Evolutionary conservation across 2,329 filamentous ascomycete species (phyloP).

Genomic region (Cladosporium velox): DNA sequence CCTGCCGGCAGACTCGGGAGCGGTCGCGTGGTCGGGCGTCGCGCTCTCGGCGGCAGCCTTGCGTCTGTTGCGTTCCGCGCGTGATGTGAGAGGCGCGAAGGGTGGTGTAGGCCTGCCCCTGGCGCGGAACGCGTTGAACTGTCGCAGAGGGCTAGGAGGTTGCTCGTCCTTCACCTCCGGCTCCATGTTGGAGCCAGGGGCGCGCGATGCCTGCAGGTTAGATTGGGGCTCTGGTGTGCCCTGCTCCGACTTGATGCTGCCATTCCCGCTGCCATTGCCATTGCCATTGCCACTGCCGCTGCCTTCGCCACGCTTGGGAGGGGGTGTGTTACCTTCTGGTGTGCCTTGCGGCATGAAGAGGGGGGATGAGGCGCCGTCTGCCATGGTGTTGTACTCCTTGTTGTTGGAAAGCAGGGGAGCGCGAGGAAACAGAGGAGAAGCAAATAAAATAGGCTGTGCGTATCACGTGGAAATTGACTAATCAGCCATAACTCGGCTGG

Average conservation of each 20-base stretch:
- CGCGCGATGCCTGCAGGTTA: not conserved
- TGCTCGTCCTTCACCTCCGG: not conserved
- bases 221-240: not conserved
- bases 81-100: constrained; percentile 1
- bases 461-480: not conserved
- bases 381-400: not conserved
- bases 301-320: not conserved
- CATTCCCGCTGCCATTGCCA: not conserved
- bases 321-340: not conserved
- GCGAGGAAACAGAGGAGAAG: not conserved
- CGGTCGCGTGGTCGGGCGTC: not conserved
- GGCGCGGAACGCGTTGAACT: too few relatives aligned
- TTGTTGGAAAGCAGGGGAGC: not conserved
- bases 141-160: not conserved
- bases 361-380: not conserved
- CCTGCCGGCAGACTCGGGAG: not conserved
- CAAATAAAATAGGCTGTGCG: not conserved
- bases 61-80: not conserved
- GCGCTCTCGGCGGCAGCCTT: not conserved
- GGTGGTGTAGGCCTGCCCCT: not conserved
- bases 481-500: not conserved
- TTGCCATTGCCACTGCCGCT: not conserved
- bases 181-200: not conserved
- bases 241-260: not conserved
- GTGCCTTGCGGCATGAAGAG: constrained; percentile 1